Base-by-base conservation (phyloP, 257 asterid genomes). In the Datura wrightii region DNA sequence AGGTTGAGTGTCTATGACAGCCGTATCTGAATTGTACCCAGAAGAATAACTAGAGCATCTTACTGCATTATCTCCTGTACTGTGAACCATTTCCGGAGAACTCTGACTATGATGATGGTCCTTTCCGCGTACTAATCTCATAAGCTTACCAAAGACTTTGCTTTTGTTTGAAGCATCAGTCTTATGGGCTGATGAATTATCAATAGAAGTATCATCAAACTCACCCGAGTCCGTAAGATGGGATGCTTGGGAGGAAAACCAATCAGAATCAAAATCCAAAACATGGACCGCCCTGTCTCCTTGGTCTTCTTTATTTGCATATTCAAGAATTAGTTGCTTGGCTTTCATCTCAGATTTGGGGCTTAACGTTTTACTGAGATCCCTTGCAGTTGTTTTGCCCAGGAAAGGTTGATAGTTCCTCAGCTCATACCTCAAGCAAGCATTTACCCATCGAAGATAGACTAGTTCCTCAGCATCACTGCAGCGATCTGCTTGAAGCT, bases 371-470 rank as follows among this genome's bases (percentile, higher is more conserved):
- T 79, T 91, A 92, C 97, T 92, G 83, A 94, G 97, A 87, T 94
- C 98, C 87, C 95, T 88, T 3, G 97, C 97, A 3, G 90, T 85
- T 86, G 96, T 92, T 87, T 93, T 89, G 8, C 92, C 97, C 0
- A 90, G 91, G 81, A 70, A 60, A 0, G 97, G 93, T 84, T 89
- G 90, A 60, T 87, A 88, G 79, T 92, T 92, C 84, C 98, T 86
- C 87, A 95, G 85, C 84, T 95, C 98, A 34, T 97, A 92, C 63
- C 98, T 94, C 63, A 95, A 80, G 89, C 99, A 97, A 84, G 99
- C 97, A 66, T 95, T 97, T 85, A 97, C 65, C 99, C 99, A 97
- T 9, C 95, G 88, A 83, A 97, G 97, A 89, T 97, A 94, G 71
- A 95, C 97, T 31, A 97, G 90, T 88, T 97, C 96, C 82, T 95